These are phyloP conservation scores for Peronosclerospora sorghi DNA, from an alignment of 352 stramenopile species.

Conservation along the genomic window DNA sequence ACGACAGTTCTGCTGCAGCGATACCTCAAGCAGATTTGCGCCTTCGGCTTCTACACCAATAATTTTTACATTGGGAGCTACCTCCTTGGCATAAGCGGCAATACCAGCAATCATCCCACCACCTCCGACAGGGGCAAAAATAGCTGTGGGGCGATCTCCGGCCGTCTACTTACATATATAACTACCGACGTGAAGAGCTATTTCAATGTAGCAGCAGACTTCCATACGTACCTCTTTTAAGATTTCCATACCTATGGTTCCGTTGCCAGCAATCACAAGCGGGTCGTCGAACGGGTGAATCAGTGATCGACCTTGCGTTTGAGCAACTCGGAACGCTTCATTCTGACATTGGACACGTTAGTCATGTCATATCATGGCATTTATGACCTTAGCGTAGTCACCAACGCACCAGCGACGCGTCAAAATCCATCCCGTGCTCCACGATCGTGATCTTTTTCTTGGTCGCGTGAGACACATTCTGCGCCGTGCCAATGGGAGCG, in stretches of 20 bases:
- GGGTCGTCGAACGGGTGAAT: constrained; percentile 98
- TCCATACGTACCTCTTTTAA: constrained; percentile 48
- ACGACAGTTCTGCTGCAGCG: constrained; percentile 67
- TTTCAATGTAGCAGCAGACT: neutral
- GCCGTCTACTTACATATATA: constrained; percentile 38
- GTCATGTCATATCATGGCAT: neutral
- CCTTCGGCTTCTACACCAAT: constrained; percentile 95
- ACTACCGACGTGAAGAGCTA: neutral
- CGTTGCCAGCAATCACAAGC: constrained; percentile 95
- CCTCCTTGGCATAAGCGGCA: constrained; percentile 85
- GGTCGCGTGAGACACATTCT: constrained; percentile 72
- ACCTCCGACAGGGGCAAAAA: constrained; percentile 96
- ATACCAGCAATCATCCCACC: constrained; percentile 94
- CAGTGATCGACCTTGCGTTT: constrained; percentile 88
- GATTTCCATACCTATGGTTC: constrained; percentile 93
- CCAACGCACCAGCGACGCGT: constrained; percentile 78
- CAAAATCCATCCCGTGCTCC: constrained; percentile 94
- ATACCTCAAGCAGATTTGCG: constrained; percentile 90
- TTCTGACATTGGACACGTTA: constrained; percentile 24
- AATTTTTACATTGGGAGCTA: constrained; percentile 85
- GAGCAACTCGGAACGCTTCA: constrained; percentile 87
- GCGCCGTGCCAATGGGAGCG: constrained; percentile 90
- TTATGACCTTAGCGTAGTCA: neutral
- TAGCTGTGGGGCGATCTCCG: constrained; percentile 86
- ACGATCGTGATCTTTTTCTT: constrained; percentile 86